A percentile compares a stretch with the other conserved stretches of the same genome.
Conservation (phyloP, 2,329 filamentous ascomycete species). For the Bipolaris gigantea region DNA sequence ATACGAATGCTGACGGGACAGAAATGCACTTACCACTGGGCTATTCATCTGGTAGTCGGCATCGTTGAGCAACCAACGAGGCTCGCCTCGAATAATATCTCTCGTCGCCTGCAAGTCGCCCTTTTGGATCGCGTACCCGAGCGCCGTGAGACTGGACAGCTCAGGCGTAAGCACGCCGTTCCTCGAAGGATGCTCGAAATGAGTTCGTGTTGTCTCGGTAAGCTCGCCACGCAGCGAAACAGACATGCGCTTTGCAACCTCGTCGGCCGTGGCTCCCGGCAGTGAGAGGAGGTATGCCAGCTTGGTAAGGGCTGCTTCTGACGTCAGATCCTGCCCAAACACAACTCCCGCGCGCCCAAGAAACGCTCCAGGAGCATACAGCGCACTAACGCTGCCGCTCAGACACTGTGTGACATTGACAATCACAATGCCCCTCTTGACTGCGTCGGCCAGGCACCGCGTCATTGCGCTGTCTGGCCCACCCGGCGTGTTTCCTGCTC, state of each 20-base stretch:
- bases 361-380: slow-evolving; percentile 58
- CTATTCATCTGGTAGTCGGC: slow-evolving; percentile 84
- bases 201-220: slow-evolving; percentile 71
- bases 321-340: slow-evolving; percentile 85
- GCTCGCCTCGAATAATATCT: slow-evolving; percentile 68
- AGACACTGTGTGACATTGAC: slow-evolving; percentile 92
- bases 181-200: slow-evolving; percentile 73
- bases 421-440: slow-evolving; percentile 78
- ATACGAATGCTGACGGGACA: slow-evolving; percentile 26
- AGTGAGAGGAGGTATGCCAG: slow-evolving; percentile 80
- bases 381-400: slow-evolving; percentile 46
- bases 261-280: slow-evolving; percentile 63
- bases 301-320: slow-evolving; percentile 88
- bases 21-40: slow-evolving; percentile 47
- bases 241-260: slow-evolving; percentile 72
- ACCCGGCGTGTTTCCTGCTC: slow-evolving; percentile 86
- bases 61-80: slow-evolving; percentile 69
- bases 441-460: slow-evolving; percentile 73
- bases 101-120: slow-evolving; percentile 67
- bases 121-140: slow-evolving; percentile 78
- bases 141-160: slow-evolving; percentile 69
- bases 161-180: slow-evolving; percentile 57
- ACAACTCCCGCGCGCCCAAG: slow-evolving; percentile 83
- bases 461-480: slow-evolving; percentile 79
- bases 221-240: slow-evolving; percentile 80